Evolutionary conservation across 371 early-diverging fungal species (phyloP).

Genomic region (Mortierella sp.): DNA sequence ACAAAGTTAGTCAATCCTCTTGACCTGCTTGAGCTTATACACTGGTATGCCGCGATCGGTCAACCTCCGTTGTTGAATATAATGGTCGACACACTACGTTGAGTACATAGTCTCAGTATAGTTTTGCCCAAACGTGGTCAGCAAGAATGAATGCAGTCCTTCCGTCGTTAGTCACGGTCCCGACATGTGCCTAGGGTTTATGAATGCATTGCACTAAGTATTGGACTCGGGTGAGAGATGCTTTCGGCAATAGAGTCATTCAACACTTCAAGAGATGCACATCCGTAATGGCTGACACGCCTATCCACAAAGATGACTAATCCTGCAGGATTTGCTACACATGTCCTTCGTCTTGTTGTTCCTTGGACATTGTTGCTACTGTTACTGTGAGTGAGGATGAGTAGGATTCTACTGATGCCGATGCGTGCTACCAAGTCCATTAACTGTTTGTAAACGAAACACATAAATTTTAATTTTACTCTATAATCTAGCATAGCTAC

Average conservation of each 20-base stretch:
- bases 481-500: slow-evolving; percentile 44
- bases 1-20: not conserved
- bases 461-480: not conserved
- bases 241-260: too few relatives aligned
- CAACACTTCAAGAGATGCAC: slow-evolving; percentile 19
- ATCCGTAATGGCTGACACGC: slow-evolving; percentile 19
- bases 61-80: not conserved
- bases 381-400: not conserved
- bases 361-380: not conserved
- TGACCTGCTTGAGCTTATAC: slow-evolving; percentile 16
- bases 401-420: not conserved
- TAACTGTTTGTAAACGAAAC: not conserved
- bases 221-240: too few relatives aligned
- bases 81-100: slow-evolving; percentile 30
- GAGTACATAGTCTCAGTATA: slow-evolving; percentile 29
- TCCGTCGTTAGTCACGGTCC: slow-evolving; percentile 16
- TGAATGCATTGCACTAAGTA: not conserved
- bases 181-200: slow-evolving; percentile 30
- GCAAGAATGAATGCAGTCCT: slow-evolving; percentile 13
- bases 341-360: too few relatives aligned
- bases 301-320: slow-evolving; percentile 17
- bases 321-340: too few relatives aligned
- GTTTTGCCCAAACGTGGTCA: slow-evolving; percentile 27
- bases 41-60: slow-evolving; percentile 8
- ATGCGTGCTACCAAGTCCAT: not conserved